A percentile compares a stretch with the other conserved stretches of the same genome.
These are phyloP conservation scores for Talaromyces sp. DNA, from an alignment of 2,329 filamentous ascomycete genomes.

Conservation along the genomic window DNA sequence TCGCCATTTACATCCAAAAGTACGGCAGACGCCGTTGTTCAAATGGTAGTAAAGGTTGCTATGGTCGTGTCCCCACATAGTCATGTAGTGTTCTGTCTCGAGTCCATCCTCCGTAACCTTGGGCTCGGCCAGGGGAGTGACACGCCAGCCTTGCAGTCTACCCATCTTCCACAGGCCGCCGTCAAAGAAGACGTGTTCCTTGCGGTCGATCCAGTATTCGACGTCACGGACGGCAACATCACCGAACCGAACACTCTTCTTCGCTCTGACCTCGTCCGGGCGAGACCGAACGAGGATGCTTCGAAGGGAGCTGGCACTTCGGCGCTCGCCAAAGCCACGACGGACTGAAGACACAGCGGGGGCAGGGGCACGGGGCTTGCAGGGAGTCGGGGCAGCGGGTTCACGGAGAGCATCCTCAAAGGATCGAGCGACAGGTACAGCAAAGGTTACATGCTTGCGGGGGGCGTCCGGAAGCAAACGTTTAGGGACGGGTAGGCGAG, in stretches of 20 bases:
- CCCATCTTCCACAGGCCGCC: conserved; percentile 10
- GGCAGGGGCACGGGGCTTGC: background rate
- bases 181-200: conserved; percentile 15
- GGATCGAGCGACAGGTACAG: conserved; percentile 1
- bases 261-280: conserved; percentile 12
- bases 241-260: conserved; percentile 22
- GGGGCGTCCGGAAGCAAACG: background rate
- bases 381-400: background rate
- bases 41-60: conserved; percentile 11
- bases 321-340: conserved; percentile 10
- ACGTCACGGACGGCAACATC: conserved; percentile 18
- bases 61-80: conserved; percentile 14
- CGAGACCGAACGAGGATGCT: conserved; percentile 13
- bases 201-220: conserved; percentile 23
- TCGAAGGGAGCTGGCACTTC: conserved; percentile 13
- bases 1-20: conserved; percentile 12
- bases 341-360: background rate
- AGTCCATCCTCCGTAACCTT: conserved; percentile 17
- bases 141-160: conserved; percentile 16
- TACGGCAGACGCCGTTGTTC: background rate
- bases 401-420: background rate
- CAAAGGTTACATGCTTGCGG: background rate
- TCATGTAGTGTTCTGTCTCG: conserved; percentile 14
- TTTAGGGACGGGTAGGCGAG: conserved; percentile 16
- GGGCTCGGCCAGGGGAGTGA: conserved; percentile 17